Evolutionary conservation across 176 grass and related monocot genomes (phyloP), one percentile per base, ranked within the genome.

Genomic region (Calamus simplicifolius): DNA sequence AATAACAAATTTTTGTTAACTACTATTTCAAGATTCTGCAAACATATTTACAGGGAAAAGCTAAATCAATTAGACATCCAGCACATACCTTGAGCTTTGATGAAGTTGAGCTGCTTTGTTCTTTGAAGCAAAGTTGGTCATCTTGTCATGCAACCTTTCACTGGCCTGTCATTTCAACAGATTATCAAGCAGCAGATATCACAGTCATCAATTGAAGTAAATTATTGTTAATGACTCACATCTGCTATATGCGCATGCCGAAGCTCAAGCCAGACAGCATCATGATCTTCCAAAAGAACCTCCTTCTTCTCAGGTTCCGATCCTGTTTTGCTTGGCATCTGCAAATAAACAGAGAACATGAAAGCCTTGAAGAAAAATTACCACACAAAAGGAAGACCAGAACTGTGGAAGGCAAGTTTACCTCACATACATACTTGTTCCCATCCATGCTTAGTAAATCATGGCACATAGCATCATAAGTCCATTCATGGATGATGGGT

Each of bases 401-500:
- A 74, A 57, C 54, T 3, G 51, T 63, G 30, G 19, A 69, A 79
- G 35, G 10, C 35, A 43, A 2, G 35, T 43, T 55, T 68, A 68
- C 93, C 87, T 97, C 87, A 50, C 91, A 79, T 58, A 78, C 79
- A 69, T 97, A 97, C 73, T 91, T 97, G 66, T 80, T 91, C 29
- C 93, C 93, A 58, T 91, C 93, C 83, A 97, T 85, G 61, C 80
- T 77, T 1, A 97, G 83, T 70, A 97, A 78, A 77, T 97, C 93
- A 56, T 91, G 93, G 63, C 81, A 85, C 87, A 97, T 97, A 21
- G 87, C 84, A 75, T 97, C 93, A 61, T 91, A 97, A 26, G 87
- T 97, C 93, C 93, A 97, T 80, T 97, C 93, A 51, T 97, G 93
- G 80, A 97, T 97, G 65, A 91, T 78, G 35, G 93, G 93, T 56